Evolutionary conservation across 108 stramenopile species (phyloP).

Genomic region (Cyclotella choctawhatcheeana): DNA sequence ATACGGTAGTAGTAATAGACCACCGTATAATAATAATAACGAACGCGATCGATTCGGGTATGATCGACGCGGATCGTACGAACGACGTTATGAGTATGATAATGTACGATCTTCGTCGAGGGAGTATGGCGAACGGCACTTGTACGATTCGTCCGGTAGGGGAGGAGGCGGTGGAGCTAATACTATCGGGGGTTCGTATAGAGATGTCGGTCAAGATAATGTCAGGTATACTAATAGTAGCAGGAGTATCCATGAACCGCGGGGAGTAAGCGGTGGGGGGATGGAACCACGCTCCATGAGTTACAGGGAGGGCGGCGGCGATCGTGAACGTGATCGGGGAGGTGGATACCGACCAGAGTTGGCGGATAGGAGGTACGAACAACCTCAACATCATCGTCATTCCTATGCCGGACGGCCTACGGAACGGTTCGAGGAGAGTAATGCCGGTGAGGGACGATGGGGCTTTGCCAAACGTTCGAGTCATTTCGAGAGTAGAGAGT

Average conservation of each 20-base stretch:
- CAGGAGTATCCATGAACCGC: too few relatives aligned
- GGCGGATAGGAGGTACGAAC: slow-evolving; percentile 10
- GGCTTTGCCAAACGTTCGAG: slow-evolving; percentile 10
- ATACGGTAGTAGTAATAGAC: not conserved
- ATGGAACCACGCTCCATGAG: too few relatives aligned
- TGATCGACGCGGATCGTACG: too few relatives aligned
- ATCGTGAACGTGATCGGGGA: not conserved
- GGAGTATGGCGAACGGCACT: too few relatives aligned
- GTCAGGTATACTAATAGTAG: too few relatives aligned
- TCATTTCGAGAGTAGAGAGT: slow-evolving; percentile 7
- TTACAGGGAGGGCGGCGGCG: not conserved
- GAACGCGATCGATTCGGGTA: not conserved
- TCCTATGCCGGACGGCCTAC: slow-evolving; percentile 2
- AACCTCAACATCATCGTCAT: not conserved
- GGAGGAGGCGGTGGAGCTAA: too few relatives aligned
- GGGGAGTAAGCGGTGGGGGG: too few relatives aligned
- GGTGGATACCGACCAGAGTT: not conserved
- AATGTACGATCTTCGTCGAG: too few relatives aligned
- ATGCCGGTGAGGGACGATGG: slow-evolving; percentile 15
- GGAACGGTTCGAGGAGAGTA: slow-evolving; percentile 2
- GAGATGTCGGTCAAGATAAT: too few relatives aligned
- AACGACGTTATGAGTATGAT: too few relatives aligned
- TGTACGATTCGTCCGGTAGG: too few relatives aligned
- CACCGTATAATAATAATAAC: not conserved
- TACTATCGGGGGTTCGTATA: too few relatives aligned